phyloP scores from a whole-genome alignment of 352 stramenopile species.

The Elongisporangium undulatum region DNA sequence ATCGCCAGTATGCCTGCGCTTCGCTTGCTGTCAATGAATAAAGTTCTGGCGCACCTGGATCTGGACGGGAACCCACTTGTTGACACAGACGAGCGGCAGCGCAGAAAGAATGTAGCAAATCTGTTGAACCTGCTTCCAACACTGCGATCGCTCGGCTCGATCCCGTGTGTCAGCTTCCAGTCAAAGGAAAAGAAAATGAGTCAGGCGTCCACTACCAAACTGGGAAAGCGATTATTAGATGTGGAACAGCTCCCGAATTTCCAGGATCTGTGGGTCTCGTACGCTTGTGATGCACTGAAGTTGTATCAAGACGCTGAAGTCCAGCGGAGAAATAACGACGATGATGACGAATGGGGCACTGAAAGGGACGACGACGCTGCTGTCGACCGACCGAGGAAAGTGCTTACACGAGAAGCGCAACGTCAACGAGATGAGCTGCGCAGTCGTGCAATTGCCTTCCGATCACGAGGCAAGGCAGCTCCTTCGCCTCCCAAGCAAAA shows the following conservation, averaged over 20 bases:
- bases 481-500: conserved; percentile 48
- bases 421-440: conserved; percentile 63
- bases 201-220: neutral
- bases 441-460: conserved; percentile 51
- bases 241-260: conserved; percentile 28
- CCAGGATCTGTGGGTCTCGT: conserved; percentile 43
- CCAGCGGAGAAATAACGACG: conserved; percentile 3
- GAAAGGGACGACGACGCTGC: conserved; percentile 15
- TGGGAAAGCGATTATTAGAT: conserved; percentile 12
- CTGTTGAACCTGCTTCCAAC: conserved; percentile 72
- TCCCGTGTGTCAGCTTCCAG: conserved; percentile 36
- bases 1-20: conserved; percentile 47
- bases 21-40: conserved; percentile 70
- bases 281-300: conserved; percentile 47
- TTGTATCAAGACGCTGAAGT: conserved; percentile 39
- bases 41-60: conserved; percentile 58
- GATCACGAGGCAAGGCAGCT: conserved; percentile 54
- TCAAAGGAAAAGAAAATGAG: conserved; percentile 56
- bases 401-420: conserved; percentile 49
- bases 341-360: conserved; percentile 15
- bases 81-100: conserved; percentile 56
- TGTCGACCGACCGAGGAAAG: conserved; percentile 18
- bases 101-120: conserved; percentile 68
- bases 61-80: conserved; percentile 75
- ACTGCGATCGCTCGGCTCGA: conserved; percentile 53